These are phyloP conservation scores for Terfezia boudieri DNA, from an alignment of 495 filamentous ascomycete genomes.

Conservation along the genomic window DNA sequence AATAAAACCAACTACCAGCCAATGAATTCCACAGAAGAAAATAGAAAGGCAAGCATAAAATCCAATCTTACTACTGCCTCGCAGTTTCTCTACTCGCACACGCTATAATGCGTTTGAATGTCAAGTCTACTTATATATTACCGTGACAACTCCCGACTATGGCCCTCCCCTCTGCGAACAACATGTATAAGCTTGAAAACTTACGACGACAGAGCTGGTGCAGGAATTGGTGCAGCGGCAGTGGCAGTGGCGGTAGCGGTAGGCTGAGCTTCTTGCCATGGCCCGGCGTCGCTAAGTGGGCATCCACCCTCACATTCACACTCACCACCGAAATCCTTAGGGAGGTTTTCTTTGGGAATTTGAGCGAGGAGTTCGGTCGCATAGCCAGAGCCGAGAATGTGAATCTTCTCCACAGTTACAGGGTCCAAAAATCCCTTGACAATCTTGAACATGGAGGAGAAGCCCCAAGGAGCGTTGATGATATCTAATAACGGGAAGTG, in stretches of 20 bases:
- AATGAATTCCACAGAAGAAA: no score
- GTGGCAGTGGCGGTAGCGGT: constrained; percentile 4
- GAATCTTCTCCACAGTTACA: constrained; percentile 82
- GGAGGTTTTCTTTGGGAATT: constrained; percentile 77
- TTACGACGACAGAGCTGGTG: neutral
- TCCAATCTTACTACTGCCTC: no score
- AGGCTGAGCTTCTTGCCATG: constrained; percentile 65
- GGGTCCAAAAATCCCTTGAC: constrained; percentile 88
- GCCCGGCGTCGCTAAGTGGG: constrained; percentile 66
- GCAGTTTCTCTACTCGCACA: no score
- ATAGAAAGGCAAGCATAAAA: no score
- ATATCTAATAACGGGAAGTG: constrained; percentile 37
- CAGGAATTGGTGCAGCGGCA: constrained; percentile 2
- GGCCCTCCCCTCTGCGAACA: no score
- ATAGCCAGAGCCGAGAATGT: constrained; percentile 64
- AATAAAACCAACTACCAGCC: no score
- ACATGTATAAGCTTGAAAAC: no score
- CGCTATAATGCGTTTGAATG: no score
- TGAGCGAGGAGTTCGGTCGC: constrained; percentile 62
- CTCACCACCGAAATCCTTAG: constrained; percentile 59
- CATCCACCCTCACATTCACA: constrained; percentile 75
- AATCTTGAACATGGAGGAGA: constrained; percentile 57
- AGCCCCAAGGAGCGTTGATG: constrained; percentile 95
- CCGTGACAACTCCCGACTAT: no score
- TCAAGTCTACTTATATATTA: no score